These are phyloP conservation scores for Otatea glauca DNA, from an alignment of 176 grass and related monocot species.

Conservation along the genomic window DNA sequence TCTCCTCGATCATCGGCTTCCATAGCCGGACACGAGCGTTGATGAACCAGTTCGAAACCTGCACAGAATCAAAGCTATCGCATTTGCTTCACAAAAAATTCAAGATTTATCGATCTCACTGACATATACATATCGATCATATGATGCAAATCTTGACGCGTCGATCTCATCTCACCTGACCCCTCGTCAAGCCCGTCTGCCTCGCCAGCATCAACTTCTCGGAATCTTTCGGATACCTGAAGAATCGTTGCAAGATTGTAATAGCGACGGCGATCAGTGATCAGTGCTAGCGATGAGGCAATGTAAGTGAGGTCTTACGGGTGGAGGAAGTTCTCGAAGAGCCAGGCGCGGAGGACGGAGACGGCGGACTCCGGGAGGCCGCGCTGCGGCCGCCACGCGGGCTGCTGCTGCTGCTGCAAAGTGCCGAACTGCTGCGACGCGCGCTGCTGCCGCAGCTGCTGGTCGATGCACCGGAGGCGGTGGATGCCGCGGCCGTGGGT, in stretches of 20 bases:
- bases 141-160: not conserved
- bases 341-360: constrained; percentile 75
- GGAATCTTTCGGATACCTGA: constrained; percentile 77
- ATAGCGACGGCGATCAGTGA: not conserved
- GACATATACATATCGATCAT: not conserved
- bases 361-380: constrained; percentile 81
- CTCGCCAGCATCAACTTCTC: constrained; percentile 79
- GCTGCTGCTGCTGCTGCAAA: constrained; percentile 64
- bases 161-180: constrained; percentile 55
- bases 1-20: constrained; percentile 99
- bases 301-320: constrained; percentile 47
- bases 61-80: not conserved
- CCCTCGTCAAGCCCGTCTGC: constrained; percentile 75
- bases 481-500: constrained; percentile 55
- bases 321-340: constrained; percentile 87
- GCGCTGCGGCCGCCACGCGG: constrained; percentile 67
- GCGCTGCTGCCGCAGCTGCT: constrained; percentile 78
- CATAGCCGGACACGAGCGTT: constrained; percentile 87
- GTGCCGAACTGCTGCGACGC: constrained; percentile 83
- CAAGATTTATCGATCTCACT: not conserved
- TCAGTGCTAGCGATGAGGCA: not conserved
- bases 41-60: constrained; percentile 92
- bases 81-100: not conserved
- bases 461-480: constrained; percentile 76
- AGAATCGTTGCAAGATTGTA: not conserved